phyloP scores from a whole-genome alignment of 2,329 filamentous ascomycete genomes.

The Apiospora sp. region DNA sequence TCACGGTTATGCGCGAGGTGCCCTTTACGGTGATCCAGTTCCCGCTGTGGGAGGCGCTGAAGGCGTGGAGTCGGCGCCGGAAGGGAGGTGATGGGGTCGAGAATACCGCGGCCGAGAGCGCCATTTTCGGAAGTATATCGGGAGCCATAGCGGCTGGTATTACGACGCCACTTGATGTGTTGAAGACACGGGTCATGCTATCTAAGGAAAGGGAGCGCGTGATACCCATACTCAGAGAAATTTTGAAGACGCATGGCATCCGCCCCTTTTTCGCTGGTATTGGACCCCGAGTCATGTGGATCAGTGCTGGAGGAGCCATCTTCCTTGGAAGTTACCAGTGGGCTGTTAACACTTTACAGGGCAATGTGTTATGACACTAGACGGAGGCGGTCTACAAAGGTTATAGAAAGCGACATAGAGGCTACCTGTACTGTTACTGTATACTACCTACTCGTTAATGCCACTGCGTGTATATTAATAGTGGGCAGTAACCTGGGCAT shows the following conservation, averaged over 20 bases:
- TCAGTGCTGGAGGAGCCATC: slow-evolving; percentile 91
- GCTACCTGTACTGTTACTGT: background rate
- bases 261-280: slow-evolving; percentile 77
- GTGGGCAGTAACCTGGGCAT: background rate
- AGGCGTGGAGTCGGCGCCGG: slow-evolving; percentile 68
- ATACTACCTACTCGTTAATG: slow-evolving; percentile 12
- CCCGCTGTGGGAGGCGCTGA: slow-evolving; percentile 94
- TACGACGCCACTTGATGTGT: slow-evolving; percentile 92
- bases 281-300: slow-evolving; percentile 90
- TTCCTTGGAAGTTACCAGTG: slow-evolving; percentile 95
- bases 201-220: slow-evolving; percentile 72
- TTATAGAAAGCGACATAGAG: too few relatives aligned
- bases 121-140: slow-evolving; percentile 81
- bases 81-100: slow-evolving; percentile 46
- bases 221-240: slow-evolving; percentile 65
- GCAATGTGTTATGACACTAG: slow-evolving; percentile 27
- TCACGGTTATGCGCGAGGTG: slow-evolving; percentile 94
- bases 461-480: background rate
- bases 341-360: slow-evolving; percentile 77
- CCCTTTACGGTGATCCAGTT: slow-evolving; percentile 98
- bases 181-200: slow-evolving; percentile 97
- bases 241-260: slow-evolving; percentile 70
- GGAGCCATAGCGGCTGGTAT: slow-evolving; percentile 86
- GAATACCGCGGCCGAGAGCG: slow-evolving; percentile 80
- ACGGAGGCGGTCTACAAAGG: background rate